phyloP scores from a whole-genome alignment of 306 rosid species.

The Elaeagnus macrophylla region DNA sequence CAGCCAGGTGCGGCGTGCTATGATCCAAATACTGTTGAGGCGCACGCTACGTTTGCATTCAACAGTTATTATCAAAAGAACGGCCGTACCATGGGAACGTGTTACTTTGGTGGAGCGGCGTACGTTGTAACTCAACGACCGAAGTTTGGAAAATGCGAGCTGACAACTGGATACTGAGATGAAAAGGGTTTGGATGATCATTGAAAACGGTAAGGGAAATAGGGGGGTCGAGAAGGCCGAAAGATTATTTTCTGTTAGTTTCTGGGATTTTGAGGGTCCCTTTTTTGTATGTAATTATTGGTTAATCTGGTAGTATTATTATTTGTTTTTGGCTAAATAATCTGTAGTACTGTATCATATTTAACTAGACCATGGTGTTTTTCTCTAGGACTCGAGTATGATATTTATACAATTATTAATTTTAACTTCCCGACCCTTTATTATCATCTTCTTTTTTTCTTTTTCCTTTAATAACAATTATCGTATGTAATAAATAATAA shows the following conservation, averaged over 20 bases:
- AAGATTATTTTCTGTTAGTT: not conserved
- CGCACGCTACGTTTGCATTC: conserved; percentile 88
- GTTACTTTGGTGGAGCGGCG: conserved; percentile 86
- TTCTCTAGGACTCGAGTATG: no score
- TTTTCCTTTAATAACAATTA: no score
- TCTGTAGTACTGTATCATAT: not conserved
- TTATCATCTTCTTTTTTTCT: no score
- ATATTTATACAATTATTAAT: no score
- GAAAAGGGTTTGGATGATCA: not conserved
- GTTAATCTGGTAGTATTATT: no score
- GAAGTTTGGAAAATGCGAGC: conserved; percentile 68
- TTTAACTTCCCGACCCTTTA: no score
- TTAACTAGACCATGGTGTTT: not conserved
- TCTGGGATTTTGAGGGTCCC: not conserved
- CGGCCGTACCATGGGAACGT: conserved; percentile 68
- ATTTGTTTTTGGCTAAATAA: no score
- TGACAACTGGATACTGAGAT: conserved; percentile 47
- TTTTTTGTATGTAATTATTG: not conserved
- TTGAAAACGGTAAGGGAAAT: not conserved
- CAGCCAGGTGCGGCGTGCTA: conserved; percentile 68
- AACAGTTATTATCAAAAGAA: conserved; percentile 81
- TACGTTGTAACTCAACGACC: conserved; percentile 92
- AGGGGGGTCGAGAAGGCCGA: not conserved
- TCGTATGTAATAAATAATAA: no score
- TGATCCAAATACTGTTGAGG: conserved; percentile 53